Conservation (phyloP, 2,329 filamentous ascomycete genomes). For the Botrytis elliptica region DNA sequence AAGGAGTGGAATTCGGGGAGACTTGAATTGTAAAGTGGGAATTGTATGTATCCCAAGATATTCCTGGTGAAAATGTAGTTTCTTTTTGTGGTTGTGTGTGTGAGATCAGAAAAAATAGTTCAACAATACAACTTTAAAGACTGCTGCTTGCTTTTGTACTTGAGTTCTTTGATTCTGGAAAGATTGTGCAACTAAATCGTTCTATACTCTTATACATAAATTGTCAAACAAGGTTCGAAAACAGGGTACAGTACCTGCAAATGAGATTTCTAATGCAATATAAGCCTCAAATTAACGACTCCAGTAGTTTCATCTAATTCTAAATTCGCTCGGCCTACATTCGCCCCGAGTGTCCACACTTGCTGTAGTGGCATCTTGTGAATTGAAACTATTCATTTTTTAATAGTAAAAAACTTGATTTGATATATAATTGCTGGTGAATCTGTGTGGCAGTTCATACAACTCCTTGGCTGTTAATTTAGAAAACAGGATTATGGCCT, state of each 20-base stretch:
- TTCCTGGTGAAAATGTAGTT: accelerated
- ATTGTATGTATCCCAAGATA: background rate
- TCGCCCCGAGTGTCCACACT: too few relatives aligned
- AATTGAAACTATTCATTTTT: background rate
- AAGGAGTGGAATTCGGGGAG: background rate
- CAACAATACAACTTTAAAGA: background rate
- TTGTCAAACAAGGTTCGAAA: background rate
- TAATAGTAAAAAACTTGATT: background rate
- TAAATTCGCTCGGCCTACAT: too few relatives aligned
- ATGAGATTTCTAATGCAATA: background rate
- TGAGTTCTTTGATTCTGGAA: background rate
- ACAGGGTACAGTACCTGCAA: too few relatives aligned
- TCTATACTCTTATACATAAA: background rate
- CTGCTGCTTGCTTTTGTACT: background rate
- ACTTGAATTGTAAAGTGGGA: background rate
- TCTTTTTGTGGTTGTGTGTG: background rate
- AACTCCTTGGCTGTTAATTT: too few relatives aligned
- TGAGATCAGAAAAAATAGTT: accelerated
- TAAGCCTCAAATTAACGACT: background rate
- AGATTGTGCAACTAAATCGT: background rate
- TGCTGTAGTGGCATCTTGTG: background rate
- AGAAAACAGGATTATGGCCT: background rate
- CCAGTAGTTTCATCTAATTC: background rate
- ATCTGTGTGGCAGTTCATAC: background rate
- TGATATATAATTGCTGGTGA: background rate